Evolutionary conservation across 1,284 basidiomycete species (phyloP).

Genomic region (Naganishia liquefaciens): DNA sequence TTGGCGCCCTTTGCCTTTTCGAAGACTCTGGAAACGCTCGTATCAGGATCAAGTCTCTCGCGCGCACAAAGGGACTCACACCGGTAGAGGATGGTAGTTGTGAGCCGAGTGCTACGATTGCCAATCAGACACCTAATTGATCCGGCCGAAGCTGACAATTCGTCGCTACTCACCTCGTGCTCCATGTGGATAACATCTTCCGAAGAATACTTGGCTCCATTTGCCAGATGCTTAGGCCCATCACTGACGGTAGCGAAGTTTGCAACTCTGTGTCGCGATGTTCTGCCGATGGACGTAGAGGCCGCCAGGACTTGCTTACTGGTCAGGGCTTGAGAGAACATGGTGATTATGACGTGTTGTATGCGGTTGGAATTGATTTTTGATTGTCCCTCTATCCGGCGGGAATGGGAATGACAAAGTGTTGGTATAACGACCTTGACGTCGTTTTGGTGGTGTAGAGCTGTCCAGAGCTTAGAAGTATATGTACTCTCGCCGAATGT

Average conservation of each 20-base stretch:
- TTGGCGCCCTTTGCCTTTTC: slow-evolving; percentile 84
- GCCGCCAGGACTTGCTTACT: slow-evolving; percentile 6
- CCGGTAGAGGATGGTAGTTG: slow-evolving; percentile 94
- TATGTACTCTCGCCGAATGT: no score
- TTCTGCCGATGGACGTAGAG: background rate
- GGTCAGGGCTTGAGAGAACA: slow-evolving; percentile 17
- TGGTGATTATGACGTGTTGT: background rate
- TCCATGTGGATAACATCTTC: slow-evolving; percentile 77
- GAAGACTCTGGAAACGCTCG: slow-evolving; percentile 63
- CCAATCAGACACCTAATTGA: slow-evolving; percentile 39
- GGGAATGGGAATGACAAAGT: background rate
- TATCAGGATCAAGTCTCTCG: background rate
- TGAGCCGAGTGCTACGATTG: slow-evolving; percentile 43
- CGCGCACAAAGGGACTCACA: slow-evolving; percentile 51
- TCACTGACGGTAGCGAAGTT: slow-evolving; percentile 19
- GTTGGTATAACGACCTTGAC: background rate
- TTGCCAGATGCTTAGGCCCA: slow-evolving; percentile 14
- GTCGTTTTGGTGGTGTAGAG: no score
- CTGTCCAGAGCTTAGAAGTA: no score
- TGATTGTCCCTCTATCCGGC: background rate
- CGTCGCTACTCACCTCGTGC: slow-evolving; percentile 66
- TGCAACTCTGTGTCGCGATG: slow-evolving; percentile 7
- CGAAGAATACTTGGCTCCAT: slow-evolving; percentile 49
- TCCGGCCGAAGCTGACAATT: slow-evolving; percentile 42
- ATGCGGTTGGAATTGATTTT: background rate